Conservation (phyloP, 352 stramenopile genomes). For the Globisporangium acanthophoron region DNA sequence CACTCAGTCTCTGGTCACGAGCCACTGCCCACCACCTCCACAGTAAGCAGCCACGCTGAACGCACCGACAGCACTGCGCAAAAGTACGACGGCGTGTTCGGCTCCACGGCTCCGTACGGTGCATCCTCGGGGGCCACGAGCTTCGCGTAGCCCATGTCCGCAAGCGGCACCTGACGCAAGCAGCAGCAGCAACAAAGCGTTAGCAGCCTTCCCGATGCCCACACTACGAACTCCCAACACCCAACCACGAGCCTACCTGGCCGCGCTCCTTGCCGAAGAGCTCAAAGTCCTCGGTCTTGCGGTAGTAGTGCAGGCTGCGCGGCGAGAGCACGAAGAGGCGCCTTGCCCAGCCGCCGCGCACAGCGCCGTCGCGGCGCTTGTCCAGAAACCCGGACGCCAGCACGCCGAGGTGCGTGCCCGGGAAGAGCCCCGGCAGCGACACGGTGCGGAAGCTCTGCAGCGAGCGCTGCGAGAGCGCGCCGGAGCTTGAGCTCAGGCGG, state of each 20-base stretch:
- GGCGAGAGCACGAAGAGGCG: slow-evolving; percentile 81
- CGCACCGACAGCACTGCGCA: slow-evolving; percentile 69
- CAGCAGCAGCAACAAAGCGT: not conserved
- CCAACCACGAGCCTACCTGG: slow-evolving; percentile 22
- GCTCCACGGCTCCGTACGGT: slow-evolving; percentile 63
- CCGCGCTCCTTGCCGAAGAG: slow-evolving; percentile 83
- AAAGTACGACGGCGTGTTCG: slow-evolving; percentile 53
- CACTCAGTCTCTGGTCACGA: not conserved
- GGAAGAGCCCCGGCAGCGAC: slow-evolving; percentile 62
- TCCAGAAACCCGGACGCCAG: slow-evolving; percentile 69
- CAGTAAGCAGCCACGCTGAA: not conserved
- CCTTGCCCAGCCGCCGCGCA: slow-evolving; percentile 75
- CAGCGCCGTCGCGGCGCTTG: slow-evolving; percentile 78
- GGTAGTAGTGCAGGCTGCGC: slow-evolving; percentile 79
- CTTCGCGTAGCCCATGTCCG: slow-evolving; percentile 72
- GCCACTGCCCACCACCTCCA: not conserved
- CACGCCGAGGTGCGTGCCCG: slow-evolving; percentile 69
- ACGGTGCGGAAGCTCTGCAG: slow-evolving; percentile 69
- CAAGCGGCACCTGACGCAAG: slow-evolving; percentile 27
- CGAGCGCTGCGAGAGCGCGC: slow-evolving; percentile 45
- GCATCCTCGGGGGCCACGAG: slow-evolving; percentile 71
- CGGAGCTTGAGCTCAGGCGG: slow-evolving; percentile 48
- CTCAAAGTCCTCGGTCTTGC: slow-evolving; percentile 74
- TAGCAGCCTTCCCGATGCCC: not conserved
- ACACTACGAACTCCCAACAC: too few relatives aligned